These are phyloP conservation scores for Dichotomopilus funicola DNA, from an alignment of 2,329 filamentous ascomycete species.

Conservation along the genomic window DNA sequence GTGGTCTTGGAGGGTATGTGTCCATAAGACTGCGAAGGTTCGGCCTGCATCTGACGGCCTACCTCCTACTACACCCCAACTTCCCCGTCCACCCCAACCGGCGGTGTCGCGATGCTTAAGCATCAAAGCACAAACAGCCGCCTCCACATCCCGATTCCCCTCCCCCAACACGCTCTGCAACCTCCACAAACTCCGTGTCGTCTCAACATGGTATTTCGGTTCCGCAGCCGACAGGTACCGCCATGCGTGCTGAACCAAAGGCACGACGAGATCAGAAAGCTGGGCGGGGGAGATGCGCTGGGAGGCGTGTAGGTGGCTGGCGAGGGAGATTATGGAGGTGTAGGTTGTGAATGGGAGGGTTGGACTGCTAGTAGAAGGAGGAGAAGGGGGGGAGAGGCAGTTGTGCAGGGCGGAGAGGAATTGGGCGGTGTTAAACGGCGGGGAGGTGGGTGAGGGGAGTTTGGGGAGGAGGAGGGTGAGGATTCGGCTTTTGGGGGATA, in stretches of 20 bases:
- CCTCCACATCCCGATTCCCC: slow-evolving; percentile 69
- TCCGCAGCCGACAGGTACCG: slow-evolving; percentile 69
- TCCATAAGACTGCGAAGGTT: slow-evolving; percentile 73
- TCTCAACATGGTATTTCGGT: slow-evolving; percentile 92
- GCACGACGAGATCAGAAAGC: slow-evolving; percentile 56
- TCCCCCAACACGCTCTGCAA: slow-evolving; percentile 66
- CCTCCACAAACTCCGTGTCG: slow-evolving; percentile 78
- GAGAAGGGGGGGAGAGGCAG: slow-evolving; percentile 35
- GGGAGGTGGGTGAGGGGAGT: slow-evolving; percentile 35
- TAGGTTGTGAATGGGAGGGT: slow-evolving; percentile 43
- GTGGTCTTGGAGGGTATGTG: slow-evolving; percentile 64
- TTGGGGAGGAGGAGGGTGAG: slow-evolving; percentile 54
- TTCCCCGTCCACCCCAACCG: too few relatives aligned
- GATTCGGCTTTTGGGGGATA: slow-evolving; percentile 53
- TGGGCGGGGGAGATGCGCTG: slow-evolving; percentile 46
- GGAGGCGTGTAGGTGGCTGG: slow-evolving; percentile 49
- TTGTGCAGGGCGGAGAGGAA: slow-evolving; percentile 46
- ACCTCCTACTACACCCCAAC: slow-evolving; percentile 38
- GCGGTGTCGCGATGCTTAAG: slow-evolving; percentile 42
- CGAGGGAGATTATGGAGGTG: slow-evolving; percentile 52
- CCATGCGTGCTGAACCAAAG: slow-evolving; percentile 71
- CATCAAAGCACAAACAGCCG: slow-evolving; percentile 65
- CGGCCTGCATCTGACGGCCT: slow-evolving; percentile 55
- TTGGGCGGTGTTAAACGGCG: slow-evolving; percentile 37
- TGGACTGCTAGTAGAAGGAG: neutral